Conservation (phyloP, 345 rosid species). For the Eutrema heterophyllum region DNA sequence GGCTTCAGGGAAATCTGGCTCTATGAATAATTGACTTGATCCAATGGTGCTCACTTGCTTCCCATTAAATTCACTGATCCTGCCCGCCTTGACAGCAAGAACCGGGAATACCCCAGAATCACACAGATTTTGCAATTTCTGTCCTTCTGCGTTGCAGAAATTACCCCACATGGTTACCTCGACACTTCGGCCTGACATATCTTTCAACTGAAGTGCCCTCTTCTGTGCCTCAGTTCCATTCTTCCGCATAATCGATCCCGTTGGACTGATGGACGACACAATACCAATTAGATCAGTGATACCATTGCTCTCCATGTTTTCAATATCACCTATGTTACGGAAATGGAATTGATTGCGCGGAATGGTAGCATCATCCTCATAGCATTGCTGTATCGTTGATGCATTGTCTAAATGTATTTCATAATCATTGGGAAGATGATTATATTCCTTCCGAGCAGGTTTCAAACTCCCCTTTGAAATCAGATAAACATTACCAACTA, state of each 20-base stretch:
- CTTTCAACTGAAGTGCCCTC: slow-evolving; percentile 74
- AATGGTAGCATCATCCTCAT: slow-evolving; percentile 66
- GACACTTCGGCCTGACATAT: slow-evolving; percentile 76
- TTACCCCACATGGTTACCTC: slow-evolving; percentile 92
- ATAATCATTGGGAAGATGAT: slow-evolving; percentile 78
- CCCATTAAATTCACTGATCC: slow-evolving; percentile 79
- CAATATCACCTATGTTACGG: slow-evolving; percentile 58
- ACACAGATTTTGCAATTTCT: slow-evolving; percentile 59
- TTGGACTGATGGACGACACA: slow-evolving; percentile 53
- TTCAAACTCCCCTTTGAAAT: slow-evolving; percentile 70
- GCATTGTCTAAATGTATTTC: slow-evolving; percentile 62
- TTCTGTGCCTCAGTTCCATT: slow-evolving; percentile 75
- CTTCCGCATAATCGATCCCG: slow-evolving; percentile 61
- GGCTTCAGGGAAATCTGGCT: slow-evolving; percentile 78
- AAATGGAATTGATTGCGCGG: slow-evolving; percentile 76
- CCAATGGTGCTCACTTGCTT: slow-evolving; percentile 75
- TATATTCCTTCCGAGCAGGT: slow-evolving; percentile 82
- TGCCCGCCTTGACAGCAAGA: slow-evolving; percentile 71
- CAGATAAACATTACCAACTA: slow-evolving; percentile 69
- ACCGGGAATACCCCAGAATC: slow-evolving; percentile 77
- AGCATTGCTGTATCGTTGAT: slow-evolving; percentile 61
- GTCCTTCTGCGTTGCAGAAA: slow-evolving; percentile 73
- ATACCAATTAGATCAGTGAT: slow-evolving; percentile 70
- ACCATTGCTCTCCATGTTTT: slow-evolving; percentile 60
- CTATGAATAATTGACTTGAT: slow-evolving; percentile 62